phyloP scores from a whole-genome alignment of 164 flowering plant genomes.

The Magnolia officinalis region DNA sequence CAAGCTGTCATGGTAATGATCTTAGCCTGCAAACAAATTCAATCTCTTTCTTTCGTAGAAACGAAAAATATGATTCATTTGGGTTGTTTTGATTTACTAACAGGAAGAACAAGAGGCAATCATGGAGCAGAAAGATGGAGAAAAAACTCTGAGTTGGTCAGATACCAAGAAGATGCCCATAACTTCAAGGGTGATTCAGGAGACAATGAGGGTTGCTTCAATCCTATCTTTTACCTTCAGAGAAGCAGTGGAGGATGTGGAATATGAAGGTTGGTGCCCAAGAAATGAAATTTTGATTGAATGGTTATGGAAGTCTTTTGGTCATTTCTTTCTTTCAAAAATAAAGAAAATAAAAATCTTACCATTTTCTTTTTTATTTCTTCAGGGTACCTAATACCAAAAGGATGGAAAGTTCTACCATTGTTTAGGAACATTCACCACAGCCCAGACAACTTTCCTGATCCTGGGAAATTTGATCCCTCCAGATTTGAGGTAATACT shows the following conservation, averaged over 20 bases:
- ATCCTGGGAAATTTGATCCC: conserved; percentile 92
- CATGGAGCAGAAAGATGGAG: conserved; percentile 19
- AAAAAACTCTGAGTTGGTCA: conserved; percentile 50
- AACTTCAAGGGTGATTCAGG: conserved; percentile 86
- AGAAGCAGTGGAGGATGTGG: conserved; percentile 98
- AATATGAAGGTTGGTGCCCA: conserved; percentile 65
- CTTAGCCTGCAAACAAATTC: background rate
- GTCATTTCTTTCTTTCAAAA: background rate
- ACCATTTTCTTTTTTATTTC: background rate
- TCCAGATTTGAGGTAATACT: conserved; percentile 87
- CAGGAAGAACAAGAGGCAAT: conserved; percentile 89
- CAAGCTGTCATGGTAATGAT: conserved; percentile 75
- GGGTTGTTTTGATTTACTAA: background rate
- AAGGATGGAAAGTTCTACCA: conserved; percentile 98
- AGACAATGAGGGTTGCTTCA: conserved; percentile 89
- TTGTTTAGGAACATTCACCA: conserved; percentile 94
- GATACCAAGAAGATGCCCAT: conserved; percentile 87
- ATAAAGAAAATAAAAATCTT: too few species aligned
- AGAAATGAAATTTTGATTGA: background rate
- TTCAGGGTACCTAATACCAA: conserved; percentile 89
- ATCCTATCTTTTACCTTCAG: conserved; percentile 91
- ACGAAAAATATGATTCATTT: background rate
- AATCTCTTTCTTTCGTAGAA: background rate
- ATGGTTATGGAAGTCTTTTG: background rate
- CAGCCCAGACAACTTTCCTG: conserved; percentile 71